phyloP scores from a whole-genome alignment of 1,284 basidiomycete genomes.

The Tilletiopsis washingtonensis region DNA sequence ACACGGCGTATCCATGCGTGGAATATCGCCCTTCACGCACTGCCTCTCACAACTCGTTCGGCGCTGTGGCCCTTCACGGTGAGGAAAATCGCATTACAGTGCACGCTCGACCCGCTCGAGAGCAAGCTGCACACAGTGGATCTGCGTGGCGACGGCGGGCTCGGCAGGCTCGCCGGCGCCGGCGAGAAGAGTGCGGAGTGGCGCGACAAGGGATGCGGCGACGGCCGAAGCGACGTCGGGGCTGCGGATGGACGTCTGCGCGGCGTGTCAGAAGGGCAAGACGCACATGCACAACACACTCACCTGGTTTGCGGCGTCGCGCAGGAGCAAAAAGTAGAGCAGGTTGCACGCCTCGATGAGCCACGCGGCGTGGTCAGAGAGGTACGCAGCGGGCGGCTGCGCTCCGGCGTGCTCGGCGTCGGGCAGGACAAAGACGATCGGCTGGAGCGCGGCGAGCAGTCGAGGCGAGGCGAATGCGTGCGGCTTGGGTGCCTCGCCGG shows the following conservation, averaged over 20 bases:
- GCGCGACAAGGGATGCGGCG: not conserved
- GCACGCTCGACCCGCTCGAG: not conserved
- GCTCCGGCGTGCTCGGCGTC: no score
- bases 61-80: no score
- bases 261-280: not conserved
- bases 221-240: not conserved
- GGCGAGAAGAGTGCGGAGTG: not conserved
- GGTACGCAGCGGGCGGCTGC: not conserved
- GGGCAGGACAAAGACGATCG: no score
- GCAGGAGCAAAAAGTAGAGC: not conserved
- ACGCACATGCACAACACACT: not conserved
- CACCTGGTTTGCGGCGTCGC: not conserved
- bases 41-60: no score
- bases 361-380: not conserved
- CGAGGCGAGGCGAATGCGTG: no score
- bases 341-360: not conserved
- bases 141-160: not conserved
- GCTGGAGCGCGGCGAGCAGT: not conserved
- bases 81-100: not conserved
- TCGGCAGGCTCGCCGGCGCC: not conserved
- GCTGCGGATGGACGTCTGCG: not conserved
- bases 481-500: not conserved
- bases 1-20: no score
- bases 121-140: not conserved
- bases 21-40: no score